Conservation (phyloP, 352 stramenopile genomes). For the Globisporangium sylvaticum region DNA sequence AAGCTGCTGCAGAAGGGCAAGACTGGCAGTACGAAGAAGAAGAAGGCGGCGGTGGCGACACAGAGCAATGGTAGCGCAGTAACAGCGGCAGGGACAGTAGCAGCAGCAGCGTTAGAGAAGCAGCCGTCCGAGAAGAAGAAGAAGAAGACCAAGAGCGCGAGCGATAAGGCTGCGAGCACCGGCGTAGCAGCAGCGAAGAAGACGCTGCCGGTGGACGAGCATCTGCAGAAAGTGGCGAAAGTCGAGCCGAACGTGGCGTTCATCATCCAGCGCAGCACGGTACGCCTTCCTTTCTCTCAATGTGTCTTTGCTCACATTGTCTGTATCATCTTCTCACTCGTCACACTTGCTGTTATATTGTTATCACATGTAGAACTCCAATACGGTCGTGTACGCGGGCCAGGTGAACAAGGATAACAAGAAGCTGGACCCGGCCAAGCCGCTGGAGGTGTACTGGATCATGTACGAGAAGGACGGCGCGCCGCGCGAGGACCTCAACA, state of each 20-base stretch:
- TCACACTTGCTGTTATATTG: neutral
- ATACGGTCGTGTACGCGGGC: slow-evolving; percentile 80
- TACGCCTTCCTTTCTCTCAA: slow-evolving; percentile 20
- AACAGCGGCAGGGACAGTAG: neutral
- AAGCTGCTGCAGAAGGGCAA: slow-evolving; percentile 48
- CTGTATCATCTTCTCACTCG: neutral
- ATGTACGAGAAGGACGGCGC: slow-evolving; percentile 80
- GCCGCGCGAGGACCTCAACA: slow-evolving; percentile 75
- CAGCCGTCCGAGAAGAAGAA: slow-evolving; percentile 33
- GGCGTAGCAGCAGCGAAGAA: slow-evolving; percentile 10
- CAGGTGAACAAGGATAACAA: slow-evolving; percentile 27
- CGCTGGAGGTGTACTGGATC: slow-evolving; percentile 82
- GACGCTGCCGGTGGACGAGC: slow-evolving; percentile 58
- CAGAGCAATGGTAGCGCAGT: slow-evolving; percentile 15
- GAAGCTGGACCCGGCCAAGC: slow-evolving; percentile 49
- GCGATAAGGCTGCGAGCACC: neutral
- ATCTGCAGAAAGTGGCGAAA: slow-evolving; percentile 61
- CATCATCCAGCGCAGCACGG: slow-evolving; percentile 85
- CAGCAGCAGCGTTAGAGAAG: slow-evolving; percentile 24
- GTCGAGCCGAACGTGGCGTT: slow-evolving; percentile 76
- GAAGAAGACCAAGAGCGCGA: slow-evolving; percentile 10
- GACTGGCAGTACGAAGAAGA: slow-evolving; percentile 33
- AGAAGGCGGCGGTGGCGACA: slow-evolving; percentile 32
- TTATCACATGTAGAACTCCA: slow-evolving; percentile 53
- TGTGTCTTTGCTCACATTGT: neutral